A percentile compares a stretch with the other conserved stretches of the same genome.
Conservation (phyloP, 2,329 filamentous ascomycete species). For the Raffaelea albimanens region DNA sequence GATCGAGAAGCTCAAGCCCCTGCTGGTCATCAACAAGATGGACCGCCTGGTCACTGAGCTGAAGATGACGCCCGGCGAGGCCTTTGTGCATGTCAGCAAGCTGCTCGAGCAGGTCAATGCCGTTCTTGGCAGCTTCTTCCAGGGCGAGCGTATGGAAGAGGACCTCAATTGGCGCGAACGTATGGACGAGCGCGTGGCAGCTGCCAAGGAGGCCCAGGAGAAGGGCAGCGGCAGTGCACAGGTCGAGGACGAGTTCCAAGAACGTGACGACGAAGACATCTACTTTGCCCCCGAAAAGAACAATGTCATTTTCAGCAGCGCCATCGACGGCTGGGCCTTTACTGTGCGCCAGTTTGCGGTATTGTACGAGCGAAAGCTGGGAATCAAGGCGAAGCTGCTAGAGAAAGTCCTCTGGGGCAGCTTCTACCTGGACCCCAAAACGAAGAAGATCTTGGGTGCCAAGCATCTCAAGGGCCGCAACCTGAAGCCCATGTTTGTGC, state of each 20-base stretch:
- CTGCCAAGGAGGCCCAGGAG: slow-evolving; percentile 29
- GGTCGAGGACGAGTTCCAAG: slow-evolving; percentile 65
- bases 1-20: slow-evolving; percentile 88
- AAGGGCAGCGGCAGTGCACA: slow-evolving; percentile 62
- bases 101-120: slow-evolving; percentile 94
- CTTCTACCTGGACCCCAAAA: slow-evolving; percentile 94
- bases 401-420: slow-evolving; percentile 97
- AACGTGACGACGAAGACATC: slow-evolving; percentile 89
- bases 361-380: slow-evolving; percentile 92
- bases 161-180: slow-evolving; percentile 91
- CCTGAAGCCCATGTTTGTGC: slow-evolving; percentile 95
- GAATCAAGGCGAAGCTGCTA: slow-evolving; percentile 77
- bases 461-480: slow-evolving; percentile 90
- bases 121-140: slow-evolving; percentile 93
- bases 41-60: slow-evolving; percentile 89
- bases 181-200: slow-evolving; percentile 77
- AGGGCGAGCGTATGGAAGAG: slow-evolving; percentile 97
- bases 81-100: slow-evolving; percentile 80
- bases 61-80: slow-evolving; percentile 84
- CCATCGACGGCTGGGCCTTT: slow-evolving; percentile 98
- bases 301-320: slow-evolving; percentile 97
- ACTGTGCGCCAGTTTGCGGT: slow-evolving; percentile 89
- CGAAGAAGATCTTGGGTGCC: slow-evolving; percentile 79
- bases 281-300: slow-evolving; percentile 98
- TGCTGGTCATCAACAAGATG: slow-evolving; percentile 97